These are phyloP conservation scores for Sistotremastrum suecicum DNA, from an alignment of 768 basidiomycete genomes.

Conservation along the genomic window DNA sequence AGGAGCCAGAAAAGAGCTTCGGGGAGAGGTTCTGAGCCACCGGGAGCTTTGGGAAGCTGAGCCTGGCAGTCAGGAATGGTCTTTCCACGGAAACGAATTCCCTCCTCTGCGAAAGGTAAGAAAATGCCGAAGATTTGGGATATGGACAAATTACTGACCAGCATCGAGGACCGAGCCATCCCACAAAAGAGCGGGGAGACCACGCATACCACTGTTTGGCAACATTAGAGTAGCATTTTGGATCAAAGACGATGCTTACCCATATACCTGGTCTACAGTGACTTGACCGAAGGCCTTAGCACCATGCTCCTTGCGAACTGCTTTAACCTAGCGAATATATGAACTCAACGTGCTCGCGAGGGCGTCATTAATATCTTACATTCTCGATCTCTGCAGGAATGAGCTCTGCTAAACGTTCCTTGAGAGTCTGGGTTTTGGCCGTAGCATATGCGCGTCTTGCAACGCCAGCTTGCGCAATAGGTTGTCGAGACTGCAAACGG, in stretches of 20 bases:
- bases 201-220: conserved; percentile 63
- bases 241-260: conserved; percentile 28
- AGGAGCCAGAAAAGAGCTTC: conserved; percentile 94
- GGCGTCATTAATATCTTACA: conserved; percentile 22
- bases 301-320: conserved; percentile 74
- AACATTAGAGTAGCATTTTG: background rate
- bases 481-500: no score
- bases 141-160: conserved; percentile 28
- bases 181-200: conserved; percentile 91
- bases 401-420: conserved; percentile 86
- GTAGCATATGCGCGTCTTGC: conserved; percentile 35
- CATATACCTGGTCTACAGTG: conserved; percentile 81
- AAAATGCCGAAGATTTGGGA: conserved; percentile 4
- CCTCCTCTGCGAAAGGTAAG: conserved; percentile 50
- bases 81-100: conserved; percentile 96
- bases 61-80: conserved; percentile 84
- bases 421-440: conserved; percentile 61
- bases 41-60: conserved; percentile 77
- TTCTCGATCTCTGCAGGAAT: conserved; percentile 79
- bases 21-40: conserved; percentile 82
- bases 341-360: background rate
- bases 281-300: conserved; percentile 90
- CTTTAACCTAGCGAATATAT: conserved; percentile 46
- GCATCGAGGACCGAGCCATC: conserved; percentile 96
- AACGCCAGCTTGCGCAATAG: no score